A percentile compares a stretch with the other conserved stretches of the same genome.
Evolutionary conservation across 345 rosid species (phyloP).

Genomic region (Lagerstroemia speciosa): DNA sequence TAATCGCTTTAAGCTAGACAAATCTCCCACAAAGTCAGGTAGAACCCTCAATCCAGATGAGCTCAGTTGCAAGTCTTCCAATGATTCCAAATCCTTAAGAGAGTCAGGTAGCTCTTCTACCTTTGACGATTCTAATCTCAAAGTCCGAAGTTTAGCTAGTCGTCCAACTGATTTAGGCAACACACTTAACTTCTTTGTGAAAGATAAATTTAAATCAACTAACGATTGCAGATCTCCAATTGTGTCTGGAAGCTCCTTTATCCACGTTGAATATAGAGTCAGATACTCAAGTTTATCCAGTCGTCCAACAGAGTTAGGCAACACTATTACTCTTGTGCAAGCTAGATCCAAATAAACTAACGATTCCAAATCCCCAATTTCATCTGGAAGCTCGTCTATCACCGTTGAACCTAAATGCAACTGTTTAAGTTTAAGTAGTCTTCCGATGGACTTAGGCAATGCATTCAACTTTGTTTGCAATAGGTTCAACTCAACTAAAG

Average conservation of each 20-base stretch:
- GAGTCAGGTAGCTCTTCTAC: conserved; percentile 2
- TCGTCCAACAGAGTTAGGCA: not conserved
- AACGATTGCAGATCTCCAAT: not conserved
- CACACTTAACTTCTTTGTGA: not conserved
- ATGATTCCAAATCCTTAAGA: not conserved
- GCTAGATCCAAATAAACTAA: not conserved
- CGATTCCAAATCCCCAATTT: conserved; percentile 2
- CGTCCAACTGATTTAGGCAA: not conserved
- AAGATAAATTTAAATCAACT: not conserved
- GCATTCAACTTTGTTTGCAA: not conserved
- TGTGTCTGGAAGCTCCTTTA: not conserved
- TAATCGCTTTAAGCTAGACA: not conserved
- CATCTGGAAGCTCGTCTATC: not conserved
- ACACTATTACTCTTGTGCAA: not conserved
- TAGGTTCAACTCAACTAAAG: not conserved
- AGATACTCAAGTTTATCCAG: not conserved
- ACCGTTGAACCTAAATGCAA: not conserved
- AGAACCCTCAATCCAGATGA: not conserved
- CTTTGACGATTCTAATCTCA: not conserved
- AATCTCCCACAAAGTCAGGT: not conserved
- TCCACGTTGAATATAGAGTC: not conserved
- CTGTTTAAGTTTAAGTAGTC: not conserved
- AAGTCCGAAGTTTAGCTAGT: not conserved
- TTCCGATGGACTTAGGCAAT: not conserved
- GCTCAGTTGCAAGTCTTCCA: not conserved